Conservation (phyloP, 441 rosid genomes). For the Flueggea neowawraea region DNA sequence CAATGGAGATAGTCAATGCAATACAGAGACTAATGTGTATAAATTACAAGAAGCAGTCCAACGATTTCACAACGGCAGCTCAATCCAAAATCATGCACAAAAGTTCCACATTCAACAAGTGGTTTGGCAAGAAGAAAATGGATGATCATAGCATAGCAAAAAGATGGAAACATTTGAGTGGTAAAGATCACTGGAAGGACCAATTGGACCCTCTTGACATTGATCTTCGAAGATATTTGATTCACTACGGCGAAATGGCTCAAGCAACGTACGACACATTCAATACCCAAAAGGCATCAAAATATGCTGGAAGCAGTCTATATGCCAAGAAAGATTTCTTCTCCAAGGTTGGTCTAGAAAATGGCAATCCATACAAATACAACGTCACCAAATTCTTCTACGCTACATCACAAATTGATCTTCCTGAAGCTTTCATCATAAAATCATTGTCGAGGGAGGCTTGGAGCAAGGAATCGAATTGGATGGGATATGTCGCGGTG, state of each 20-base stretch:
- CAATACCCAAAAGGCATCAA: slow-evolving; percentile 49
- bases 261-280: slow-evolving; percentile 79
- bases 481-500: slow-evolving; percentile 89
- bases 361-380: slow-evolving; percentile 61
- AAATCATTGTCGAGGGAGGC: slow-evolving; percentile 70
- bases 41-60: neutral
- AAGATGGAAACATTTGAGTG: slow-evolving; percentile 70
- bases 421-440: slow-evolving; percentile 64
- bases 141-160: slow-evolving; percentile 20
- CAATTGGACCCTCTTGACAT: slow-evolving; percentile 64
- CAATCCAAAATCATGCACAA: slow-evolving; percentile 6
- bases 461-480: slow-evolving; percentile 84
- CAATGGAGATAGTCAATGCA: neutral
- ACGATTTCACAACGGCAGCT: neutral
- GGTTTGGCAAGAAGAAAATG: slow-evolving; percentile 21
- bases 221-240: slow-evolving; percentile 59
- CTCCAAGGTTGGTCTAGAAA: slow-evolving; percentile 49
- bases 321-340: slow-evolving; percentile 57
- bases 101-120: slow-evolving; percentile 7
- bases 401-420: slow-evolving; percentile 59
- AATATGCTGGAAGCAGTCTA: slow-evolving; percentile 59
- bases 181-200: slow-evolving; percentile 56
- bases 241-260: slow-evolving; percentile 89
- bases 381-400: slow-evolving; percentile 64
- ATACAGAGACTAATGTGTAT: neutral